These are phyloP conservation scores for Vitellaria paradoxa DNA, from an alignment of 179 eudicot genomes.

Conservation along the genomic window DNA sequence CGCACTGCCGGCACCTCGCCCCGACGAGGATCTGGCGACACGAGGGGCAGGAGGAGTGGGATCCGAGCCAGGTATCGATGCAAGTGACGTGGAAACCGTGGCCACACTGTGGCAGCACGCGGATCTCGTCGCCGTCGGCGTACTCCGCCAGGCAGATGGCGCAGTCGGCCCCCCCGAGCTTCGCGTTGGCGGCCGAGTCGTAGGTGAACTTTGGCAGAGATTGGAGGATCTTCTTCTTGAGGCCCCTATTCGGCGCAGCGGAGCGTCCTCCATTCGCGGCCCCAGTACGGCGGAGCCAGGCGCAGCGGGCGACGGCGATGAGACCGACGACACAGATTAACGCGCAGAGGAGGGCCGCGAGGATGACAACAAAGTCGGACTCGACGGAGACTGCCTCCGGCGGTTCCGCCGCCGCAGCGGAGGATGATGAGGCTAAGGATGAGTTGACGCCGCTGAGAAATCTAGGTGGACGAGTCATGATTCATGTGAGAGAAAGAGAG, in stretches of 20 bases:
- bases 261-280: background rate
- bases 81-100: constrained; percentile 55
- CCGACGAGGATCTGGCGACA: constrained; percentile 57
- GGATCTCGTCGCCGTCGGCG: constrained; percentile 45
- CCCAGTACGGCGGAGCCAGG: constrained; percentile 48
- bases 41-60: constrained; percentile 66
- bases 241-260: constrained; percentile 34
- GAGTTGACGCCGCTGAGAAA: constrained; percentile 5
- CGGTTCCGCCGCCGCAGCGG: constrained; percentile 4
- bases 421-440: background rate
- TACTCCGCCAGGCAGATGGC: constrained; percentile 58
- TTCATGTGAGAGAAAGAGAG: background rate
- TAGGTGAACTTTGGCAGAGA: constrained; percentile 42
- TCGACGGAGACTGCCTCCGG: constrained; percentile 22
- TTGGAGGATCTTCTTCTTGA: constrained; percentile 50
- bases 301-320: constrained; percentile 57
- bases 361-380: constrained; percentile 54
- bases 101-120: constrained; percentile 60
- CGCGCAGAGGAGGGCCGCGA: constrained; percentile 61
- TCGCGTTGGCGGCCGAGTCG: constrained; percentile 19
- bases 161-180: constrained; percentile 30
- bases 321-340: constrained; percentile 60
- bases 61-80: constrained; percentile 65
- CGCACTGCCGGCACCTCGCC: constrained; percentile 11
- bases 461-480: constrained; percentile 9